These are phyloP conservation scores for Phytophthora pini DNA, from an alignment of 352 stramenopile genomes.

Conservation along the genomic window DNA sequence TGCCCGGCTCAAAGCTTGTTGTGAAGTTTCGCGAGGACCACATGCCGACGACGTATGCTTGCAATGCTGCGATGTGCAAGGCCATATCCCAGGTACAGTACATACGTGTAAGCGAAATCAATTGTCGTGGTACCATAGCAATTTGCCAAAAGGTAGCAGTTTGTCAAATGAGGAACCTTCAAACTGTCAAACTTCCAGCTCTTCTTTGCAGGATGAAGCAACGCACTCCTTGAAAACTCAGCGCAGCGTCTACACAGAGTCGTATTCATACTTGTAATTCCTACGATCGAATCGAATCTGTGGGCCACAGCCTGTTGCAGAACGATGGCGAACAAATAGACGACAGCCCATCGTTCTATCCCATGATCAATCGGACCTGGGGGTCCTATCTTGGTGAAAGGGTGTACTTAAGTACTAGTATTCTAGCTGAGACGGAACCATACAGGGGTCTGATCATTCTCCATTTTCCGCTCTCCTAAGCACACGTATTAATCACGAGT, in stretches of 20 bases:
- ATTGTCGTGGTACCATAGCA: neutral
- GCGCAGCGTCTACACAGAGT: neutral
- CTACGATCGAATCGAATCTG: too few relatives aligned
- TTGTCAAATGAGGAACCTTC: too few relatives aligned
- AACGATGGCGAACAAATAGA: neutral
- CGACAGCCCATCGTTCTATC: neutral
- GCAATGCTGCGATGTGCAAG: constrained; percentile 5
- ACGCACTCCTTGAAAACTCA: neutral
- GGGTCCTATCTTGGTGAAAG: neutral
- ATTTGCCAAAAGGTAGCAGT: too few relatives aligned
- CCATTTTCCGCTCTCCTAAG: constrained; percentile 5
- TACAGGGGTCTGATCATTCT: constrained; percentile 2
- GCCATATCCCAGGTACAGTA: too few relatives aligned
- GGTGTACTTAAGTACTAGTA: too few relatives aligned
- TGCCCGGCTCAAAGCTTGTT: constrained; percentile 21
- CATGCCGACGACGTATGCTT: constrained; percentile 10
- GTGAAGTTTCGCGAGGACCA: constrained; percentile 14
- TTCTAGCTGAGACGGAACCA: constrained; percentile 6
- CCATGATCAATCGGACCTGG: neutral
- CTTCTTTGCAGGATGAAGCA: neutral
- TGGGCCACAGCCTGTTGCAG: too few relatives aligned
- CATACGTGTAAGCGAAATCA: neutral
- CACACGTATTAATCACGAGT: neutral
- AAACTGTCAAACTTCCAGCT: too few relatives aligned
- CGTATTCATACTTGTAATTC: neutral